Percentiles rank a stretch among this genome's conserved stretches.
Evolutionary conservation across 768 basidiomycete genomes (phyloP).

Genomic region (Auriscalpium microsporum): DNA sequence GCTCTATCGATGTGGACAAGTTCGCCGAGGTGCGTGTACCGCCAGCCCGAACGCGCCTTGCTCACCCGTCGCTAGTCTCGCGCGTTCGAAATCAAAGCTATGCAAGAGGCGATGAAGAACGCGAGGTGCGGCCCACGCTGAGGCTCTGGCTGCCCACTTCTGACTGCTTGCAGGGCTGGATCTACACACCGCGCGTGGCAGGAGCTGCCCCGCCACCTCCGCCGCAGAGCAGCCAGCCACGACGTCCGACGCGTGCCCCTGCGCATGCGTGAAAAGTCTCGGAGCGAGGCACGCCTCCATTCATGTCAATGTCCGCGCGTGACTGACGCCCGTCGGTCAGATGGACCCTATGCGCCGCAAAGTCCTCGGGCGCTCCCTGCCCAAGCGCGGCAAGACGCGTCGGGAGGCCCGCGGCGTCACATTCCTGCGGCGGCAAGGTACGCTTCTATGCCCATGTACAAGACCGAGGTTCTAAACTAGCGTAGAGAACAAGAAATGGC

Average conservation of each 20-base stretch:
- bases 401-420: slow-evolving; percentile 48
- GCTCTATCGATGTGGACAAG: slow-evolving; percentile 76
- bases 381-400: slow-evolving; percentile 58
- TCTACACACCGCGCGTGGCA: slow-evolving; percentile 87
- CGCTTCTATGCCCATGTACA: neutral
- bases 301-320: neutral
- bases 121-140: slow-evolving; percentile 43
- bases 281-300: slow-evolving; percentile 54
- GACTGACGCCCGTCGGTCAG: slow-evolving; percentile 21
- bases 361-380: slow-evolving; percentile 34
- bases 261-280: slow-evolving; percentile 75
- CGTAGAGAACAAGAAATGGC: slow-evolving; percentile 80
- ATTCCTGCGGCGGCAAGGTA: slow-evolving; percentile 71
- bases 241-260: slow-evolving; percentile 85
- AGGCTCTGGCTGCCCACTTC: neutral
- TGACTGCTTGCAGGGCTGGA: slow-evolving; percentile 37
- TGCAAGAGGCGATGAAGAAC: slow-evolving; percentile 79
- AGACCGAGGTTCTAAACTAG: neutral
- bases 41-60: too few relatives aligned
- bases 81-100: slow-evolving; percentile 82
- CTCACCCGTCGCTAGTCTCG: slow-evolving; percentile 47
- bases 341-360: slow-evolving; percentile 44
- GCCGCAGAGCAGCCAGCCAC: slow-evolving; percentile 90
- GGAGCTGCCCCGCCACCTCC: slow-evolving; percentile 81
- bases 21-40: slow-evolving; percentile 62